Evolutionary conservation across 2,329 filamentous ascomycete species (phyloP), one percentile per base, ranked within the genome.

Genomic region (Lachnellula subtilissima): DNA sequence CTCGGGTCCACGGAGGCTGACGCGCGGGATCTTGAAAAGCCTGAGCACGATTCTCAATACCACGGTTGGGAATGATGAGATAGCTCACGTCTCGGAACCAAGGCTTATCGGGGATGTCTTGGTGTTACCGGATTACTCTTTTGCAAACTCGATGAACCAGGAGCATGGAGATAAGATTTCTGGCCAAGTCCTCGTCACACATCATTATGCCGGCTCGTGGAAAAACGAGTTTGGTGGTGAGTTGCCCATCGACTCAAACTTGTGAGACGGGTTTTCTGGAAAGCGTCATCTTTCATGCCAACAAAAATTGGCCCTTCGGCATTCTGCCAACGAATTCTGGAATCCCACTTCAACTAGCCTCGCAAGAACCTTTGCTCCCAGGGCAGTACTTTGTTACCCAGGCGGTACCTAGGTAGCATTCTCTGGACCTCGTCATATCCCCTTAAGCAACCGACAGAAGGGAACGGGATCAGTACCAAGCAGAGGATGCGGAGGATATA

Each of bases 51-150:
- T 19, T 46, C 43, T 46, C 22, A 25, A 46, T 46, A 12, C 9
- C 7, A 46, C 17, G 9, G 9, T 46, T 11, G 22, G 22, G 12
- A 12, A 25, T 25, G 43, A 48, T 2, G 61, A 67, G 39, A 61
- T 68, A 36, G 56, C 61, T 28, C 55, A 62, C 15, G 39, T 71
- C 5, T 15, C 56, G 4, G 62, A 66, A 17, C 68, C 69, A n/a
- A 65, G 58, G 32, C 36, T 69, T n/a, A 51, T 71, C 1, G 66
- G 63, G 0, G 69, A 71, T 54, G 64, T 71, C 11, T 46, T 64
- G 50, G 52, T 65, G 22, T 37, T 65, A 36, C 63, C 63, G 2
- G 55, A 48, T 2, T 49, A 55, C 47, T 39, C 63, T 12, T 62
- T 65, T 55, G 61, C 61, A 9, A 45, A 42, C 5, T 46, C n/a